Evolutionary conservation across 2,329 filamentous ascomycete genomes (phyloP).

Genomic region (Drechslerella dactyloides): DNA sequence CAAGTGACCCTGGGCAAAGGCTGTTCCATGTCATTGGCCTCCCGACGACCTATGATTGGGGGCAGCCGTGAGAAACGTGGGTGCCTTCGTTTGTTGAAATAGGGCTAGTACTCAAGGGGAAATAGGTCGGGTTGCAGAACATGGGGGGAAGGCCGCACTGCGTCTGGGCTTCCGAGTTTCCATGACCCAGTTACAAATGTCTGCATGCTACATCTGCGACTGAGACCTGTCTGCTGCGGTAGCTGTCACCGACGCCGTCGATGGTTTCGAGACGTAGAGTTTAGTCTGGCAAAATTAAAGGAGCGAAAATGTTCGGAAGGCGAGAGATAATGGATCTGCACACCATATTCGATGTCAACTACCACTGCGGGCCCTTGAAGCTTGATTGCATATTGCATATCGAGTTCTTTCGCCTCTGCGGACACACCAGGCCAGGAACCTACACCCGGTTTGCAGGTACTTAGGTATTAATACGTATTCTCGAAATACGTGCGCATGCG

Average conservation of each 20-base stretch:
- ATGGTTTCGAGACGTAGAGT: no score
- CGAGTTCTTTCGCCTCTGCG: no score
- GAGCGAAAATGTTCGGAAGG: not conserved
- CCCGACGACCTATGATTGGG: conserved; percentile 19
- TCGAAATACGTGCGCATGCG: no score
- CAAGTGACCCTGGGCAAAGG: conserved; percentile 18
- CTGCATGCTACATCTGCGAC: not conserved
- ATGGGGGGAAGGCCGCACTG: not conserved
- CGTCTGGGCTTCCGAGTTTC: conserved; percentile 38
- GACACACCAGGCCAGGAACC: no score
- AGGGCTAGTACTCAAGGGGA: conserved; percentile 21
- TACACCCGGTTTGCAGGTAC: no score
- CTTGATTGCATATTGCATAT: no score
- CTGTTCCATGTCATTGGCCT: conserved; percentile 16
- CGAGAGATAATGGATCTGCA: not conserved
- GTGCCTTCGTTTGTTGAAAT: conserved; percentile 49
- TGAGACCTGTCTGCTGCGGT: not conserved
- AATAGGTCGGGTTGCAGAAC: conserved; percentile 10
- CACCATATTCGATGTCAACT: not conserved
- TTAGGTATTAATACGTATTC: no score
- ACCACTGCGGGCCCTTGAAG: conserved; percentile 16
- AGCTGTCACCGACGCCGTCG: not conserved
- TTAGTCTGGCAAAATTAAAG: not conserved
- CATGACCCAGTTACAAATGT: conserved; percentile 4
- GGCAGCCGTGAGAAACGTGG: conserved; percentile 22